Evolutionary conservation across 306 rosid genomes (phyloP), one percentile per base, ranked within the genome.

Genomic region (Malus asiatica): DNA sequence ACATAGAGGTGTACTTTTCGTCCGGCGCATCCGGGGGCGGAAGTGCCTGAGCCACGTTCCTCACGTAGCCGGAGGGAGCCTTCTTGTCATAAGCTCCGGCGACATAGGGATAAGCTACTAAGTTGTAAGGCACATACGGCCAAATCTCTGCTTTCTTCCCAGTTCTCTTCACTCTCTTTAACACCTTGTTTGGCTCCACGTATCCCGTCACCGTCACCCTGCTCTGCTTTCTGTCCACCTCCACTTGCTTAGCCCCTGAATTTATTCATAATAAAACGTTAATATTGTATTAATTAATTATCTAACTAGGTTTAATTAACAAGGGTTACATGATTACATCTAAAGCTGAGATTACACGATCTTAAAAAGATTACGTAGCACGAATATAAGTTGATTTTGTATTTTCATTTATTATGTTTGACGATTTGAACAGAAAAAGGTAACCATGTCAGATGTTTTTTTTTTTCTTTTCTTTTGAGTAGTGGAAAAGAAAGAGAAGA

Each of bases 71-170:
- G 3, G 98, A 71, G 0, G 98, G 98, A 59, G 97, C 98, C 73
- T 84, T 91, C 80, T 86, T 94, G 85, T 92, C 98, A 76, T 94
- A 94, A 15, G 98, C 98, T 6, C 87, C 91, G 12, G 91, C 81
- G 14, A 84, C 89, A 63, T 91, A 94, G 3, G 97, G 98, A 76
- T 91, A 91, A 22, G 98, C 96, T 48, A 92, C 98, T 76, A 90
- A 76, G 81, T 91, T 91, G 76, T 90, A 89, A 12, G 91, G 90
- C n/a, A 94, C 84, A 42, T 94, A 94, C 1, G 98, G 98, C 98
- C 98, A 94, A 75, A 91, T 80, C 87, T 94, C 93, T 0, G 98
- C 98, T 69, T 45, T 89, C 65, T 94, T 94, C 51, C 98, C 98
- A 1, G 98, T 94, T 79, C 96, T 88, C 80, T 76, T 63, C 63